phyloP scores from a whole-genome alignment of 2,329 filamentous ascomycete species.

The Clarireedia monteithiana region DNA sequence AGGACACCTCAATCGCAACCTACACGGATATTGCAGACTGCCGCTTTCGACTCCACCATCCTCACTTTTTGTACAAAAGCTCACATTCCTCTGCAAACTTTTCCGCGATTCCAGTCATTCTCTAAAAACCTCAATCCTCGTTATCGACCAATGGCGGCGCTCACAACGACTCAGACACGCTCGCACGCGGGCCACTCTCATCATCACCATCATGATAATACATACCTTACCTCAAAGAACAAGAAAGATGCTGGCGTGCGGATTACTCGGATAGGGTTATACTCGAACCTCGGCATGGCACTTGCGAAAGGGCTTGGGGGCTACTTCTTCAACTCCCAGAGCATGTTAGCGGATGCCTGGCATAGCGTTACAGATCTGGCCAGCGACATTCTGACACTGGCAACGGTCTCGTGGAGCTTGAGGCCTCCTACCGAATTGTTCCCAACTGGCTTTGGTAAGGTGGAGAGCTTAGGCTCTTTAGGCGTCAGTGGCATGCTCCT shows the following conservation, averaged over 20 bases:
- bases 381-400: constrained; percentile 87
- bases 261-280: constrained; percentile 83
- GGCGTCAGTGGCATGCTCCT: constrained; percentile 90
- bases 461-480: constrained; percentile 91
- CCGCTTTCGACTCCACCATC: constrained; percentile 18
- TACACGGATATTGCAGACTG: constrained; percentile 24
- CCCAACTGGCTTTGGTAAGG: constrained; percentile 88
- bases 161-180: constrained; percentile 27
- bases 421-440: constrained; percentile 77
- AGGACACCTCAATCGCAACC: constrained; percentile 30
- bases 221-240: constrained; percentile 71
- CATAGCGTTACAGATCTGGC: constrained; percentile 93
- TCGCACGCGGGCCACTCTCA: constrained; percentile 48
- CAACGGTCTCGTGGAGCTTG: constrained; percentile 89
- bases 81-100: constrained; percentile 15
- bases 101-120: constrained; percentile 21
- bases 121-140: constrained; percentile 17
- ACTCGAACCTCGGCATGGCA: constrained; percentile 90
- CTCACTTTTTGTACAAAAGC: constrained; percentile 16
- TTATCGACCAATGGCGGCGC: constrained; percentile 25
- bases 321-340: constrained; percentile 90
- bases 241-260: constrained; percentile 89
- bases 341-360: constrained; percentile 87
- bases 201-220: constrained; percentile 79
- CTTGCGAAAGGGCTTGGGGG: constrained; percentile 87